Conservation (phyloP, 2,329 filamentous ascomycete species). For the Colletotrichum camelliae region DNA sequence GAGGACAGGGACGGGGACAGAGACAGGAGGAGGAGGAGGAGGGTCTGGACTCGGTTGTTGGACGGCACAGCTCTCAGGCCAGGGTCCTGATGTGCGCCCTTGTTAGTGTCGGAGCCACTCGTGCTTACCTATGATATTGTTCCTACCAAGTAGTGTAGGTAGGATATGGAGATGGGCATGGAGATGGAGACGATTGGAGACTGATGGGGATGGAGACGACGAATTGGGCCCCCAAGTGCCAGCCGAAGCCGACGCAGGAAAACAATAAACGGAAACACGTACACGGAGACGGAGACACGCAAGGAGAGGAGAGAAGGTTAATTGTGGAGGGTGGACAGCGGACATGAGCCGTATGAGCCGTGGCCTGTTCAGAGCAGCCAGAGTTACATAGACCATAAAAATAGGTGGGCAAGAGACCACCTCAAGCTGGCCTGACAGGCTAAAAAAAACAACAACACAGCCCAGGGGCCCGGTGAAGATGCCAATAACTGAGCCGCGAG, state of each 20-base stretch:
- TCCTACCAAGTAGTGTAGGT: background rate
- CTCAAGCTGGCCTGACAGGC: background rate
- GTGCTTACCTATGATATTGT: slow-evolving; percentile 7
- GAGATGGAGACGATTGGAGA: slow-evolving; percentile 1
- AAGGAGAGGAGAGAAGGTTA: background rate
- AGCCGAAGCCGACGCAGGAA: background rate
- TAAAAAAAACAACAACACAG: background rate
- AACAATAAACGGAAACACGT: background rate
- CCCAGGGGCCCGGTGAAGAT: background rate
- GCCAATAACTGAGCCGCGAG: background rate
- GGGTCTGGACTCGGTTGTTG: slow-evolving; percentile 11
- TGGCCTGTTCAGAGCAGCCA: background rate
- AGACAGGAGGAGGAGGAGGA: background rate
- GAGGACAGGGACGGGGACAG: background rate
- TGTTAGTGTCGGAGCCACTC: slow-evolving; percentile 15
- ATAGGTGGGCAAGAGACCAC: background rate
- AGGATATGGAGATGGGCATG: slow-evolving; percentile 3
- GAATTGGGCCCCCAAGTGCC: slow-evolving; percentile 15
- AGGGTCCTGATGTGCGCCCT: slow-evolving; percentile 20
- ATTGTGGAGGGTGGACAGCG: background rate
- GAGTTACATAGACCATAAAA: background rate
- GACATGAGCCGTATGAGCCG: background rate
- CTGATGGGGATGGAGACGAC: slow-evolving; percentile 3
- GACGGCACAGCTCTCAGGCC: background rate
- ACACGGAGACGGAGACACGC: background rate